Evolutionary conservation across 2,329 filamentous ascomycete species (phyloP).

Genomic region (Trichoderma arundinaceum): DNA sequence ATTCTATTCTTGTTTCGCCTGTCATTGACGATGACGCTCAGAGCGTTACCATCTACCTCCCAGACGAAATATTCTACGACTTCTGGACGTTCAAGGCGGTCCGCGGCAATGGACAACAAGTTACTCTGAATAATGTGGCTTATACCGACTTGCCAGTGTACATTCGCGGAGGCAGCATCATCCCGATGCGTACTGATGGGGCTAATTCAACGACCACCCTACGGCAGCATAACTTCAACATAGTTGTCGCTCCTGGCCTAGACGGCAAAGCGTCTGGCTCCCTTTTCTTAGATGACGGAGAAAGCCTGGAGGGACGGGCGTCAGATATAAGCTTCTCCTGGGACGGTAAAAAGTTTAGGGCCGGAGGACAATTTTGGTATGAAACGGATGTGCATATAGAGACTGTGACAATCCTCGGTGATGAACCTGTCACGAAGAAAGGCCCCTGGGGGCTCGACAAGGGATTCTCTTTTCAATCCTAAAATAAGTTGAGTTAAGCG

Average conservation of each 20-base stretch:
- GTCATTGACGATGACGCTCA: conserved; percentile 53
- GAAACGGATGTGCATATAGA: conserved; percentile 49
- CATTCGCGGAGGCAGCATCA: conserved; percentile 67
- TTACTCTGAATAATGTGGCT: conserved; percentile 46
- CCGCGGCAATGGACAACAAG: conserved; percentile 46
- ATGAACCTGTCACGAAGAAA: background rate
- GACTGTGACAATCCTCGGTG: conserved; percentile 59
- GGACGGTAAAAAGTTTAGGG: conserved; percentile 55
- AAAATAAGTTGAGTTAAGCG: background rate
- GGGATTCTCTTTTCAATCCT: background rate
- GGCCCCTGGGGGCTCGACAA: background rate
- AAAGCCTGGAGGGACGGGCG: conserved; percentile 62
- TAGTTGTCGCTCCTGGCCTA: conserved; percentile 69
- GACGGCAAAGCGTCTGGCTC: conserved; percentile 68
- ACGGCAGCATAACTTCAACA: conserved; percentile 68
- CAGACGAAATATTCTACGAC: conserved; percentile 59
- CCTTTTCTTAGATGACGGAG: conserved; percentile 80
- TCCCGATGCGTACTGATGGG: conserved; percentile 62
- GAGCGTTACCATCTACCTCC: conserved; percentile 55
- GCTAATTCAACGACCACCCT: conserved; percentile 69
- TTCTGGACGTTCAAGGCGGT: conserved; percentile 55
- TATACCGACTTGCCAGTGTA: conserved; percentile 66
- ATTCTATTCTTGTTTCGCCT: conserved; percentile 55
- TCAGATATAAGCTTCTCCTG: conserved; percentile 66
- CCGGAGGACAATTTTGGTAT: conserved; percentile 61